Conservation (phyloP, 2,329 filamentous ascomycete genomes). For the Plenodomus lindquistii region DNA sequence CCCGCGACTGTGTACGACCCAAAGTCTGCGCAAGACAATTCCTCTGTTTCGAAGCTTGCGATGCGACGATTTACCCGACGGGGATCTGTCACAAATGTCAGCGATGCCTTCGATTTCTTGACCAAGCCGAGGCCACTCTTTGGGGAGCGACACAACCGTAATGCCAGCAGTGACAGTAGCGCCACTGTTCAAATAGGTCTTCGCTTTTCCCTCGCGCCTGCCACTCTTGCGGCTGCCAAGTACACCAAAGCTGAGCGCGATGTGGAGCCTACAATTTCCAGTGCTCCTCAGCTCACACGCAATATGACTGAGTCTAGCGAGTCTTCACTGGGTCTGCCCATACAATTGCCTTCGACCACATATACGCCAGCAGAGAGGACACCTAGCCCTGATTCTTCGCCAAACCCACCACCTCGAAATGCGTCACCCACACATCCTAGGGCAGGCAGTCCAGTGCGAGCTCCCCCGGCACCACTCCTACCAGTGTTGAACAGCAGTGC, state of each 20-base stretch:
- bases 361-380: slow-evolving; percentile 15
- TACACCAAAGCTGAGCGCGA: slow-evolving; percentile 24
- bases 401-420: slow-evolving; percentile 20
- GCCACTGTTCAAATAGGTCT: slow-evolving; percentile 74
- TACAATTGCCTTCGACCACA: slow-evolving; percentile 31
- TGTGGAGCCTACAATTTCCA: not conserved
- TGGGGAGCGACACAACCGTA: slow-evolving; percentile 51
- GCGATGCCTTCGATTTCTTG: slow-evolving; percentile 43
- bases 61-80: slow-evolving; percentile 37
- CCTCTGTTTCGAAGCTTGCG: slow-evolving; percentile 34
- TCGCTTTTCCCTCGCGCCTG: slow-evolving; percentile 60
- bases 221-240: slow-evolving; percentile 40
- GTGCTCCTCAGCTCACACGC: slow-evolving; percentile 23
- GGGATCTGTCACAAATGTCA: slow-evolving; percentile 44
- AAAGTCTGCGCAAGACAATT: slow-evolving; percentile 18
- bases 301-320: slow-evolving; percentile 31
- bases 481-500: slow-evolving; percentile 32
- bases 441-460: slow-evolving; percentile 24
- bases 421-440: slow-evolving; percentile 20
- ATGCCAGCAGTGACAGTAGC: slow-evolving; percentile 66
- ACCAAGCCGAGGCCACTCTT: slow-evolving; percentile 46
- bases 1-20: slow-evolving; percentile 46
- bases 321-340: slow-evolving; percentile 34
- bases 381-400: slow-evolving; percentile 24
- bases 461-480: slow-evolving; percentile 30